These are phyloP conservation scores for Stemphylium vesicarium DNA, from an alignment of 2,329 filamentous ascomycete genomes.

Conservation along the genomic window DNA sequence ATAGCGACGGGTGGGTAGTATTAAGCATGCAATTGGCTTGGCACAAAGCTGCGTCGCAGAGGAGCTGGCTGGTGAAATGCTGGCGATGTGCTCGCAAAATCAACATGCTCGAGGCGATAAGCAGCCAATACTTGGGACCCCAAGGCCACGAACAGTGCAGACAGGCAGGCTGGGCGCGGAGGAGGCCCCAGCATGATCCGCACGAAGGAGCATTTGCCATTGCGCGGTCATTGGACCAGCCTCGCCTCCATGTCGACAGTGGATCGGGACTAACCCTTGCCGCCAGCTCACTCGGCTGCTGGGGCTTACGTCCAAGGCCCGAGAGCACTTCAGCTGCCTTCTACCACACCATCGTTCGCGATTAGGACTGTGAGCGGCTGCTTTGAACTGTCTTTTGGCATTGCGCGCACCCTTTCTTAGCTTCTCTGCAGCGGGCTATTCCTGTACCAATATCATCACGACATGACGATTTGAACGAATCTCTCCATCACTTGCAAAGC, in stretches of 20 bases:
- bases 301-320: slow-evolving; percentile 4
- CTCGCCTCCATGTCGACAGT: slow-evolving; percentile 11
- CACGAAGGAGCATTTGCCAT: slow-evolving; percentile 16
- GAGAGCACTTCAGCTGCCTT: slow-evolving; percentile 34
- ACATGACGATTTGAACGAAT: slow-evolving; percentile 26
- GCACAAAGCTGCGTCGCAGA: neutral
- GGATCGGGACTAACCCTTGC: slow-evolving; percentile 12
- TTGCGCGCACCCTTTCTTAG: slow-evolving; percentile 22
- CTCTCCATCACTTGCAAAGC: slow-evolving; percentile 24
- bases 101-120: neutral
- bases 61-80: neutral
- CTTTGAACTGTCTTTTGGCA: slow-evolving; percentile 20
- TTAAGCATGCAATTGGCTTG: neutral
- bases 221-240: slow-evolving; percentile 13
- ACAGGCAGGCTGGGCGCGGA: slow-evolving; percentile 4
- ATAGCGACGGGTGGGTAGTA: neutral
- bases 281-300: slow-evolving; percentile 16
- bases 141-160: neutral
- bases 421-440: slow-evolving; percentile 16
- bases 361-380: slow-evolving; percentile 24
- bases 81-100: neutral
- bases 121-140: neutral
- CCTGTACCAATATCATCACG: slow-evolving; percentile 22
- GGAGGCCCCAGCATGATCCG: slow-evolving; percentile 12
- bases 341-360: slow-evolving; percentile 24